Base-by-base conservation (phyloP, 768 basidiomycete species). In the Mrakia blollopis region DNA sequence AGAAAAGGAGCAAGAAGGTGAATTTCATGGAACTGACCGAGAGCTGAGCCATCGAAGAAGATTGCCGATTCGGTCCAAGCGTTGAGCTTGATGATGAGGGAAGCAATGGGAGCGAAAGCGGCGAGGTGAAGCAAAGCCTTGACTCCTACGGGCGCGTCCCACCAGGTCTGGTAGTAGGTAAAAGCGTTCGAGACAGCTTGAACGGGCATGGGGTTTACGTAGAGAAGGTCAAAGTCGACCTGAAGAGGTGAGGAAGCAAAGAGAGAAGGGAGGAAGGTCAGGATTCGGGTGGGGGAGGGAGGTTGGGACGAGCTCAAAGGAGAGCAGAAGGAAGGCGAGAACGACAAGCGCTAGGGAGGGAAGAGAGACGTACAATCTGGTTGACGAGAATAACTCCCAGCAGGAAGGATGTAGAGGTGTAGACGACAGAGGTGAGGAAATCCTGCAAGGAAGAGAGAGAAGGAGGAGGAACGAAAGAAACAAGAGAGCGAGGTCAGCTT, bases 111-210 rank as follows among this genome's bases (percentile, higher is more conserved):
- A 25, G 94, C 86, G 25, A 88, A 91, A 65, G 93, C 87, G 84
- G 95, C 89, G 44, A 89, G 91, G 84, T 98, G 94, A 77, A 97
- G 86, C 74, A 96, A 85, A 0, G 92, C 93, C 93, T 94, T 95
- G 85, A 97, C 93, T 60, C 93, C 95, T 37, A 91, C 91, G 4
- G 95, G 95, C 1, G 95, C 89, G 83, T 93, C 92, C 85, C 88
- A 96, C 85, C 97, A 98, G 35, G 92, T 94, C 70, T 88, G 88
- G 82, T 98, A 98, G 85, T 94, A 96, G 81, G 91, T 89, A 83
- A 92, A 90, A 6, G 91, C 94, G 81, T 95, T 92, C 61, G 87
- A 85, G 62, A 91, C 81, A 44, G 88, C 85, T 71, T 89, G 87
- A 1, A 91, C 87, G 3, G 89, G 90, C 61, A 92, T 85, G 37